These are phyloP conservation scores for Phytophthora tubulina DNA, from an alignment of 352 stramenopile species.

Conservation along the genomic window DNA sequence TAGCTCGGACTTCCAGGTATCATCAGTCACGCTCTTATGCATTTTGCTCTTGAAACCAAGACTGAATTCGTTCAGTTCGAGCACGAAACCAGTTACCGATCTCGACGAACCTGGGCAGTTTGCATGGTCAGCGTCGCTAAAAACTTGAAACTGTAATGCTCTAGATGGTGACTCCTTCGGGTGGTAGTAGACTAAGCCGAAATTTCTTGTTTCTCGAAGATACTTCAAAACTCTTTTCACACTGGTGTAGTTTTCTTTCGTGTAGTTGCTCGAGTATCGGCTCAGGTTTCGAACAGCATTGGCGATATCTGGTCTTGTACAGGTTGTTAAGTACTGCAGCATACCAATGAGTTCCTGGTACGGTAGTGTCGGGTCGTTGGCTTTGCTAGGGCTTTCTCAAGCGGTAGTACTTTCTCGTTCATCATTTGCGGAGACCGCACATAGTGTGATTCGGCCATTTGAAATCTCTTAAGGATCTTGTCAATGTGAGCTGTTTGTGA, in stretches of 20 bases:
- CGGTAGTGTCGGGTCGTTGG: constrained; percentile 3
- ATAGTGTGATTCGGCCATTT: background rate
- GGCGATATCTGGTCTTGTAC: constrained; percentile 2
- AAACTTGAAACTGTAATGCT: background rate
- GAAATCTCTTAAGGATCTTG: background rate
- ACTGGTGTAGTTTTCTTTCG: background rate
- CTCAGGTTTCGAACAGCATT: background rate
- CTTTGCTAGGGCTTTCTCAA: background rate
- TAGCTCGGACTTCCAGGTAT: constrained; percentile 17
- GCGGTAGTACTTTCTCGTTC: constrained; percentile 3
- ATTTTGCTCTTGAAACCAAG: constrained; percentile 20
- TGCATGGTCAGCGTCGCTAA: constrained; percentile 10
- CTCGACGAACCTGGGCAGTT: constrained; percentile 1
- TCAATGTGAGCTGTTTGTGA: constrained; percentile 19
- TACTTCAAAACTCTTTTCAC: background rate
- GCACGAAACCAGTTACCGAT: constrained; percentile 4
- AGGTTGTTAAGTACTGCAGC: constrained; percentile 5
- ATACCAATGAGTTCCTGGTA: constrained; percentile 11
- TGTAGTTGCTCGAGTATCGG: background rate
- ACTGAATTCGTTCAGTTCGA: constrained; percentile 5
- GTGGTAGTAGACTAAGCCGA: constrained; percentile 2
- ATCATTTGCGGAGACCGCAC: background rate
- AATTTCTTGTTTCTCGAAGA: constrained; percentile 1
- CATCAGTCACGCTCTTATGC: constrained; percentile 5
- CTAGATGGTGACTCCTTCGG: background rate